Evolutionary conservation across 2,329 filamentous ascomycete species (phyloP), one percentile per base, ranked within the genome.

Genomic region (Immersiporthe knoxdaviesiana): DNA sequence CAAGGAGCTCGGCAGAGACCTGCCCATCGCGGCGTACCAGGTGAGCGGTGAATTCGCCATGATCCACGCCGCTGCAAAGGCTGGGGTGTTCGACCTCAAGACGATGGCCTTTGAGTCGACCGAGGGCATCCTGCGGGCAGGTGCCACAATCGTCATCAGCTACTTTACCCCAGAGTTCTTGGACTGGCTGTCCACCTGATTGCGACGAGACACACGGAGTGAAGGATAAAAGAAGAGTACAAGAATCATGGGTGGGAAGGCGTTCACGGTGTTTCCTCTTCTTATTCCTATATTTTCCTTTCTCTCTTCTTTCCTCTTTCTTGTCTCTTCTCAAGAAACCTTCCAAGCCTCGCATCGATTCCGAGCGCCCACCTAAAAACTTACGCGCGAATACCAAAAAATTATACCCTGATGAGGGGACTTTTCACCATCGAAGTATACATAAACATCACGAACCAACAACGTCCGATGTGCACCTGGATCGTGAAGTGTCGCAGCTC

Each of bases 21-120:
- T 98, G 79, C 96, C 96, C 2, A 87, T 99, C 47, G 95, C 96
- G 1, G 95, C 96, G 30, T 99, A 99, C 80, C 96, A 99, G 79
- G 96, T 99, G 70, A 96, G 92, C 76, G 96, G 96, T 74, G 96
- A 99, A 83, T 99, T 91, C 78, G 94, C 96, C 73, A 98, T 98
- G 96, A 96, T 99, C 65, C 93, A 97, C 77, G 96, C 96, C 0
- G 96, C 88, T 27, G 96, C 96, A 63, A 97, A 97, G 79, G 95
- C 96, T 1, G 96, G 96, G 5, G 96, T 99, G 3, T 99, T 98
- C 77, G 95, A 97, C 78, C 83, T 98, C 77, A 96, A 95, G 83
- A 84, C 90, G 4, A 97, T 97, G 92, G 96, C 93, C 0, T 94
- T 97, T 75, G 96, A 99, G 83, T 91, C 92, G 70, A 97, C 93